These are phyloP conservation scores for Nakazawaea laoshanensis DNA, from an alignment of 805 yeast genomes.

Conservation along the genomic window DNA sequence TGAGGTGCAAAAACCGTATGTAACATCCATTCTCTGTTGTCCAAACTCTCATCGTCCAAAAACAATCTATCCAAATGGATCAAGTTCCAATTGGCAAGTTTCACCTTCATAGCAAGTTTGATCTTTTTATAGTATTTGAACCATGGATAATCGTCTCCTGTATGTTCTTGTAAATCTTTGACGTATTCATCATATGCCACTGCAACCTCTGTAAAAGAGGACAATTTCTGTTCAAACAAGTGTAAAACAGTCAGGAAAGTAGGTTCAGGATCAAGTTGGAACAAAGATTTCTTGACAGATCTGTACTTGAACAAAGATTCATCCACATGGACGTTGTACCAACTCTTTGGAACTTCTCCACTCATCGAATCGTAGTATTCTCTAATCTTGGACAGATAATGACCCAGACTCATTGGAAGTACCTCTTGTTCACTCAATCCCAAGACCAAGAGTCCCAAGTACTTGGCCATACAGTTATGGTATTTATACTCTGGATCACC, in stretches of 20 bases:
- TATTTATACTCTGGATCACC: constrained; percentile 44
- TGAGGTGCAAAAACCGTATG: constrained; percentile 60
- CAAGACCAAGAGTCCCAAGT: constrained; percentile 46
- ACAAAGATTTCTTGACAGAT: constrained; percentile 7
- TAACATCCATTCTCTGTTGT: constrained; percentile 49
- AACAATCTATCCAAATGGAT: constrained; percentile 50
- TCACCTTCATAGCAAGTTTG: constrained; percentile 46
- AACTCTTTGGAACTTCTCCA: constrained; percentile 18
- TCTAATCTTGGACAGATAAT: constrained; percentile 37
- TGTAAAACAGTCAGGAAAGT: constrained; percentile 9
- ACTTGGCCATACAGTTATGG: constrained; percentile 53
- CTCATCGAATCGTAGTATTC: constrained; percentile 23
- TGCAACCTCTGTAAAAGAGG: constrained; percentile 21
- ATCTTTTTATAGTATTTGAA: constrained; percentile 54
- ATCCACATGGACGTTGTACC: constrained; percentile 17
- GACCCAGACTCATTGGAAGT: constrained; percentile 34
- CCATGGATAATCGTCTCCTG: constrained; percentile 71
- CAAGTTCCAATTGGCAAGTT: constrained; percentile 43
- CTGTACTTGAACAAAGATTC: constrained; percentile 4
- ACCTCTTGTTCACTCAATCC: constrained; percentile 52
- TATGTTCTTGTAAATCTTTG: constrained; percentile 36
- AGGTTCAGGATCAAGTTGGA: constrained; percentile 11
- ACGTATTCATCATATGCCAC: constrained; percentile 39
- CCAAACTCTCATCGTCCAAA: constrained; percentile 35
- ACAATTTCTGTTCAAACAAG: constrained; percentile 7